Conservation (phyloP, 2,329 filamentous ascomycete species). For the Paraphaeosphaeria minitans region DNA sequence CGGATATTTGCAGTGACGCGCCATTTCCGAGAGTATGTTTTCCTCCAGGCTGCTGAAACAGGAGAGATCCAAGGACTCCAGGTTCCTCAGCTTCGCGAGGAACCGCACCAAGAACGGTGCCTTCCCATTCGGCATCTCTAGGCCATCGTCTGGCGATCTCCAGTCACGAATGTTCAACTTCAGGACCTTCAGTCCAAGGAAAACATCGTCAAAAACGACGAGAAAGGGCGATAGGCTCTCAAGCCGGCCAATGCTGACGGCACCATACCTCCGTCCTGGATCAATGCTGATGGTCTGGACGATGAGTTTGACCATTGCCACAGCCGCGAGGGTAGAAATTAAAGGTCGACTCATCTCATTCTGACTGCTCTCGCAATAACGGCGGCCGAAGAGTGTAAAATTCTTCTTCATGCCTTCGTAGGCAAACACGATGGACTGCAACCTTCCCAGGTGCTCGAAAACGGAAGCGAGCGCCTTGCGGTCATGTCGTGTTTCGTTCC, state of each 20-base stretch:
- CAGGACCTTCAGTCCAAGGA: constrained; percentile 18
- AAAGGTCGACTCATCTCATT: constrained; percentile 30
- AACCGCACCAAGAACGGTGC: constrained; percentile 36
- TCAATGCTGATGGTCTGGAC: constrained; percentile 18
- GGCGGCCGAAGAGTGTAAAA: constrained; percentile 14
- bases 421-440: constrained; percentile 23
- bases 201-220: constrained; percentile 13
- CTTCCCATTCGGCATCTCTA: constrained; percentile 23
- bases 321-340: constrained; percentile 22
- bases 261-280: constrained; percentile 14
- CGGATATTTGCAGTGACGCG: constrained; percentile 24
- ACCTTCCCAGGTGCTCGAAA: constrained; percentile 22
- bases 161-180: constrained; percentile 36
- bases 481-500: constrained; percentile 35
- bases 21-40: constrained; percentile 31
- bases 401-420: constrained; percentile 22
- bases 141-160: constrained; percentile 29
- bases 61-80: constrained; percentile 25
- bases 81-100: constrained; percentile 27
- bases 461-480: constrained; percentile 23
- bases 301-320: constrained; percentile 18
- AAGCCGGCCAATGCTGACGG: constrained; percentile 24
- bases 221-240: constrained; percentile 21
- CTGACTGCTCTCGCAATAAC: constrained; percentile 25
- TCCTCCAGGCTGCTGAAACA: constrained; percentile 32